Evolutionary conservation across 306 rosid genomes (phyloP).

Genomic region (Fagus crenata): DNA sequence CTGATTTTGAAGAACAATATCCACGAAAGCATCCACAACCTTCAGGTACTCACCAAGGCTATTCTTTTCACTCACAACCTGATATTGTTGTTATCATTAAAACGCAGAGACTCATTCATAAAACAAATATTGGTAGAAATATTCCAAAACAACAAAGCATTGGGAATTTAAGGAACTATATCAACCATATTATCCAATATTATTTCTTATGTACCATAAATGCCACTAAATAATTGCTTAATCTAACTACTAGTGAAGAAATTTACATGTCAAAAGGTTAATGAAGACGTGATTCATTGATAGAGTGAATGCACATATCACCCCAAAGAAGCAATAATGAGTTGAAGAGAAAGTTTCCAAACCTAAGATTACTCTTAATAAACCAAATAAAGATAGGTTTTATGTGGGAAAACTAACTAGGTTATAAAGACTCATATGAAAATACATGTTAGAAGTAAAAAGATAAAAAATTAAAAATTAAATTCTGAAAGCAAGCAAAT

Average conservation of each 20-base stretch:
- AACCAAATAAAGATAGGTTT: background rate
- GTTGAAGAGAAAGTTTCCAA: background rate
- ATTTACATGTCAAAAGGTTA: conserved; percentile 1
- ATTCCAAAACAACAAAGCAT: background rate
- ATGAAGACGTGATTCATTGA: background rate
- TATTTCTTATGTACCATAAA: background rate
- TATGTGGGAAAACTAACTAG: background rate
- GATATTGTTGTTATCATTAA: conserved; percentile 31
- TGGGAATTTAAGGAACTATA: background rate
- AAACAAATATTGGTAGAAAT: conserved; percentile 16
- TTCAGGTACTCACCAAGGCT: conserved; percentile 76
- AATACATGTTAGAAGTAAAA: background rate
- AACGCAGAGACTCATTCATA: conserved; percentile 1
- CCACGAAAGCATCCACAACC: conserved; percentile 87
- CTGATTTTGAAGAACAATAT: conserved; percentile 73
- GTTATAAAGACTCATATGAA: conserved; percentile 3
- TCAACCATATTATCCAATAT: background rate
- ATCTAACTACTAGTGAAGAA: background rate
- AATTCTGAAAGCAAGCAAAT: conserved; percentile 21
- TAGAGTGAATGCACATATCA: background rate
- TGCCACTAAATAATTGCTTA: background rate
- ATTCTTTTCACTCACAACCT: conserved; percentile 63
- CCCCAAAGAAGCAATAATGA: conserved; percentile 3
- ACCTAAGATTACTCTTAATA: background rate
- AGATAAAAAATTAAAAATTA: conserved; percentile 10